Percentiles rank a stretch among this genome's conserved stretches.
phyloP scores from a whole-genome alignment of 768 basidiomycete species.

The Pleurotus platypus region DNA sequence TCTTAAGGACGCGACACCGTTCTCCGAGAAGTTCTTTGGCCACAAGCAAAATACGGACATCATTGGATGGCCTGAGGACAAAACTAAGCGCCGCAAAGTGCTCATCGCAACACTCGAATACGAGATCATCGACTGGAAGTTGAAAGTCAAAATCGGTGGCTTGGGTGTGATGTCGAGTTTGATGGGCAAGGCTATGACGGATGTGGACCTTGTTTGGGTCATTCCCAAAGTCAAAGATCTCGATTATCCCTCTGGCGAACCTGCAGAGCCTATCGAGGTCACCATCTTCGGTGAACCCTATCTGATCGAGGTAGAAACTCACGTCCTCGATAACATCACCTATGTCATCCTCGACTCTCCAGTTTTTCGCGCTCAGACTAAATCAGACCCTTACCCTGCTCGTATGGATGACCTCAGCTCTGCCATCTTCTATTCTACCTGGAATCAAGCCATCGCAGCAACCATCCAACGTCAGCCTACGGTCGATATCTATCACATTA shows the following conservation, averaged over 20 bases:
- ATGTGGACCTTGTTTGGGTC: slow-evolving; percentile 93
- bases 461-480: slow-evolving; percentile 83
- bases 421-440: slow-evolving; percentile 96
- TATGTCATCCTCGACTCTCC: slow-evolving; percentile 93
- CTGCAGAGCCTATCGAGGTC: slow-evolving; percentile 91
- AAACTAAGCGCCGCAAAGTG: slow-evolving; percentile 86
- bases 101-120: slow-evolving; percentile 93
- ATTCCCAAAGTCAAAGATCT: slow-evolving; percentile 93
- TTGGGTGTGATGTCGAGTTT: slow-evolving; percentile 96
- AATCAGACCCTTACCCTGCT: slow-evolving; percentile 92
- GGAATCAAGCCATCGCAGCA: slow-evolving; percentile 95
- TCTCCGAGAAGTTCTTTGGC: slow-evolving; percentile 74
- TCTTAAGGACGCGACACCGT: slow-evolving; percentile 48
- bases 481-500: slow-evolving; percentile 93
- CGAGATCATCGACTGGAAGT: slow-evolving; percentile 95
- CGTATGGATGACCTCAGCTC: slow-evolving; percentile 97
- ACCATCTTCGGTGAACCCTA: slow-evolving; percentile 96
- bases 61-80: slow-evolving; percentile 97
- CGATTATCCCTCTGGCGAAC: slow-evolving; percentile 89
- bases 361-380: slow-evolving; percentile 95
- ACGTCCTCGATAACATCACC: slow-evolving; percentile 91
- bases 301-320: slow-evolving; percentile 93
- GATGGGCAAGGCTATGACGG: slow-evolving; percentile 98
- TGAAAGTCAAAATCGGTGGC: slow-evolving; percentile 97
- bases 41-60: slow-evolving; percentile 63